These are phyloP conservation scores for Spinacia oleracea DNA, from an alignment of 179 eudicot species.

Conservation along the genomic window DNA sequence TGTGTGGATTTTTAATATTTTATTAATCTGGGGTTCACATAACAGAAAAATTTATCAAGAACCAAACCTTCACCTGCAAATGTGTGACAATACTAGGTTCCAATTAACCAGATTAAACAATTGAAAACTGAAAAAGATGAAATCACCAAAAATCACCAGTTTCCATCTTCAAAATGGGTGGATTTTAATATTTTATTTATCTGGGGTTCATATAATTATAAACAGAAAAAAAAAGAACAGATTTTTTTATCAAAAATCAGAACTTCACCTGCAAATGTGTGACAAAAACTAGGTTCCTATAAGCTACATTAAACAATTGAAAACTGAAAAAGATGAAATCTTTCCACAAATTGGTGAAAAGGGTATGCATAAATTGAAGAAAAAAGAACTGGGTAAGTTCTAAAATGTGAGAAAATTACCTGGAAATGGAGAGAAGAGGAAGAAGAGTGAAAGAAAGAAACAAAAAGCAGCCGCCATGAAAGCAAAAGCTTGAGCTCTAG, in stretches of 20 bases:
- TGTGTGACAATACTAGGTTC: not conserved
- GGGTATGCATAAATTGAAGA: slow-evolving; percentile 24
- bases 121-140: too few relatives aligned
- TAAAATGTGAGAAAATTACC: slow-evolving; percentile 35
- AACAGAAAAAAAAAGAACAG: too few relatives aligned
- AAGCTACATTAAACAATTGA: too few relatives aligned
- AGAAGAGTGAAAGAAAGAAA: slow-evolving; percentile 26
- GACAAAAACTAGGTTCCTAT: not conserved
- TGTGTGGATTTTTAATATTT: too few relatives aligned
- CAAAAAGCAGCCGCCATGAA: slow-evolving; percentile 69
- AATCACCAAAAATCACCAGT: slow-evolving; percentile 7
- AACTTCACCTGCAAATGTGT: not conserved
- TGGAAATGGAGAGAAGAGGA: slow-evolving; percentile 33
- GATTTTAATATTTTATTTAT: too few relatives aligned
- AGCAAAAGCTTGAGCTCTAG: slow-evolving; percentile 43
- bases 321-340: slow-evolving; percentile 1
- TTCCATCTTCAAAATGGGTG: not conserved
- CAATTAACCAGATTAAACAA: too few relatives aligned
- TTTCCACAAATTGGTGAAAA: slow-evolving; percentile 13
- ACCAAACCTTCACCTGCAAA: not conserved
- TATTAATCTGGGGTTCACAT: too few relatives aligned
- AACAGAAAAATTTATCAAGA: too few relatives aligned
- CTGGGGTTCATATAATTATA: too few relatives aligned
- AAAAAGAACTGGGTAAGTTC: slow-evolving; percentile 25
- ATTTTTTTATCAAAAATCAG: not conserved